Evolutionary conservation across 257 asterid species (phyloP).

Genomic region (Rehmannia glutinosa): DNA sequence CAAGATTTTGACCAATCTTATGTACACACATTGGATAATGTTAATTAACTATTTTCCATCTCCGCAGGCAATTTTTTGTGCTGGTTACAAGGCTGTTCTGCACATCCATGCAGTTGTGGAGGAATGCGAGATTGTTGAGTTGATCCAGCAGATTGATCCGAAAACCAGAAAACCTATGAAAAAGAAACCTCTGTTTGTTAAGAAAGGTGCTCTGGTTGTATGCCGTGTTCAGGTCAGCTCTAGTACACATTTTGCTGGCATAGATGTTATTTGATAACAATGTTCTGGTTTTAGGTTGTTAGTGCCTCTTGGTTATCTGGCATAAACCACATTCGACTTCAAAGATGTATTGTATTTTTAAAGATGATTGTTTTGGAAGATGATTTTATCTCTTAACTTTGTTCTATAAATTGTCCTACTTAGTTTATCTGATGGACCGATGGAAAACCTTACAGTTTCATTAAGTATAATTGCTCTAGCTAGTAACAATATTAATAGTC

Average conservation of each 20-base stretch:
- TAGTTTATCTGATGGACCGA: neutral
- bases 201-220: conserved; percentile 70
- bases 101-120: conserved; percentile 89
- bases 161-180: conserved; percentile 73
- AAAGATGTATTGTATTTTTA: neutral
- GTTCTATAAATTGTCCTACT: neutral
- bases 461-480: neutral
- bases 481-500: neutral
- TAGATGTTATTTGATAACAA: neutral
- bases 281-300: neutral
- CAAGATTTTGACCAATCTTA: neutral
- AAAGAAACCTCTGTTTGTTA: conserved; percentile 87
- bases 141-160: conserved; percentile 72
- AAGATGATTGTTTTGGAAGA: neutral
- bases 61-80: conserved; percentile 85
- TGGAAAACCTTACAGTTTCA: neutral
- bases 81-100: conserved; percentile 97
- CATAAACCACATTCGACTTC: neutral
- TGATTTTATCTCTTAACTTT: neutral
- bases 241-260: neutral
- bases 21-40: neutral
- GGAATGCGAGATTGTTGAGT: conserved; percentile 92
- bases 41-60: neutral
- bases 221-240: conserved; percentile 75
- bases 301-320: neutral